A percentile compares a stretch with the other conserved stretches of the same genome.
Conservation (phyloP, 148 eudicot species). For the Rhododendron williamsianum region DNA sequence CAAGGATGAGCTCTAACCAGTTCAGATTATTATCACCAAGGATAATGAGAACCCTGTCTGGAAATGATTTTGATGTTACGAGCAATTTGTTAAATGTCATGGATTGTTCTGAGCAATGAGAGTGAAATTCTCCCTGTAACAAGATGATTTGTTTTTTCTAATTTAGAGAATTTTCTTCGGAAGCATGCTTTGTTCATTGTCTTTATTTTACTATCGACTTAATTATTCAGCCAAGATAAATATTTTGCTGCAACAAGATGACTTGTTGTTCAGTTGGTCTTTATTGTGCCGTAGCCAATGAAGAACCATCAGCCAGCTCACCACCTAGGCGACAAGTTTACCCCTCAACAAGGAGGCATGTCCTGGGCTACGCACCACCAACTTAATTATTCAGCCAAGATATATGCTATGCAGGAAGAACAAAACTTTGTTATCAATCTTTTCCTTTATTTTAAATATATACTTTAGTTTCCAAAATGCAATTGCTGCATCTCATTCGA, state of each 20-base stretch:
- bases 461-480: background rate
- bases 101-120: background rate
- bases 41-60: background rate
- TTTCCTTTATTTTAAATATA: background rate
- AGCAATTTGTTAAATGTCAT: background rate
- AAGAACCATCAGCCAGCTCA: too few relatives aligned
- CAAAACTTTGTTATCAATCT: background rate
- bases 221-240: background rate
- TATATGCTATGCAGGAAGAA: background rate
- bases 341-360: too few relatives aligned
- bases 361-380: too few relatives aligned
- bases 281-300: too few relatives aligned
- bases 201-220: background rate
- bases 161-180: background rate
- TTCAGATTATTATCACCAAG: background rate
- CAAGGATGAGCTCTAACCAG: constrained; percentile 50
- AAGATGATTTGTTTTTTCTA: background rate
- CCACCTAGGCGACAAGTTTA: too few relatives aligned
- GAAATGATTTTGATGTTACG: constrained; percentile 11
- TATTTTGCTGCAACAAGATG: background rate
- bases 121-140: background rate
- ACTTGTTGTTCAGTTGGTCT: background rate
- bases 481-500: background rate
- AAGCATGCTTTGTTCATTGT: background rate
- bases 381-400: background rate